These are phyloP conservation scores for Solanum pinnatisectum DNA, from an alignment of 257 asterid species.

Conservation along the genomic window DNA sequence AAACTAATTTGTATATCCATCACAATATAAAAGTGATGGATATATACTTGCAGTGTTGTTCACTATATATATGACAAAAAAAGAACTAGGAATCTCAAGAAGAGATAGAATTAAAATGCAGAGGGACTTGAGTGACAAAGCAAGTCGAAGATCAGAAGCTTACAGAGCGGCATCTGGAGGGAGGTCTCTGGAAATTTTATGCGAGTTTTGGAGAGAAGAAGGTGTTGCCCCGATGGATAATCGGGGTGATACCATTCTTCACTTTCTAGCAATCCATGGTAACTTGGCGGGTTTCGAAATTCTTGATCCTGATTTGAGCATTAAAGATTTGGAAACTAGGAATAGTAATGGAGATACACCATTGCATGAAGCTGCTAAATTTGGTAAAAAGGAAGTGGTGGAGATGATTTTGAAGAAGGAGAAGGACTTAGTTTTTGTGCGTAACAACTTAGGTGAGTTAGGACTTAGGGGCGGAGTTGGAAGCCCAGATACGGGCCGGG, in stretches of 20 bases:
- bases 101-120: neutral
- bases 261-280: neutral
- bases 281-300: neutral
- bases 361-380: conserved; percentile 2
- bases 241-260: conserved; percentile 2
- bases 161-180: neutral
- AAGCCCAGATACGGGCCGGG: neutral
- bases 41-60: neutral
- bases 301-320: neutral
- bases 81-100: neutral
- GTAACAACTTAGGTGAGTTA: neutral
- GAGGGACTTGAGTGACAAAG: neutral
- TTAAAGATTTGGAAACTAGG: neutral
- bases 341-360: neutral
- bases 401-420: neutral
- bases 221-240: neutral
- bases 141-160: neutral
- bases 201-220: neutral
- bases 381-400: neutral
- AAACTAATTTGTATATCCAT: neutral
- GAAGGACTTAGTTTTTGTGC: neutral
- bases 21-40: neutral
- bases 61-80: neutral
- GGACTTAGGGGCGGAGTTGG: neutral
- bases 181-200: neutral